These are phyloP conservation scores for Friedmanniomyces simplex DNA, from an alignment of 495 filamentous ascomycete species.

Conservation along the genomic window DNA sequence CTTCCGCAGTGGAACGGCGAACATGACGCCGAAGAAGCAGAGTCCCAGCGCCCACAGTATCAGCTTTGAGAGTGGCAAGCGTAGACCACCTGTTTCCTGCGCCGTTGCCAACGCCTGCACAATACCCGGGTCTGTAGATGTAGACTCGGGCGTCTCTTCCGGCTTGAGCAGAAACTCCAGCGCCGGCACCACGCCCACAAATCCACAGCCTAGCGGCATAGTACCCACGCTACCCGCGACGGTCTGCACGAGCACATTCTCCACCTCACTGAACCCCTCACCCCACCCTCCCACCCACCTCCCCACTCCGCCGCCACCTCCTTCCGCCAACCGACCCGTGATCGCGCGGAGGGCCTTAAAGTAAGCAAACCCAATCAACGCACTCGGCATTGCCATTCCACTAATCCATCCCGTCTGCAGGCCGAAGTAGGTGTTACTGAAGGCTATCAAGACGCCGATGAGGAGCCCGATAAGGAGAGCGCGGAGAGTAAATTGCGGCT, in stretches of 20 bases:
- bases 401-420: constrained; percentile 91
- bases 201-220: constrained; percentile 93
- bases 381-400: constrained; percentile 85
- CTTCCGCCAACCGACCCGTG: constrained; percentile 46
- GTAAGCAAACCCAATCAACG: constrained; percentile 89
- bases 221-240: constrained; percentile 92
- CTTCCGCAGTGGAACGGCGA: constrained; percentile 75
- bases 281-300: constrained; percentile 3
- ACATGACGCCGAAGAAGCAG: constrained; percentile 91
- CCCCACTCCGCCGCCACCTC: not conserved
- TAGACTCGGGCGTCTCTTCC: constrained; percentile 53
- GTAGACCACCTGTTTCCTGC: constrained; percentile 33
- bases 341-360: constrained; percentile 57
- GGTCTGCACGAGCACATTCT: constrained; percentile 96
- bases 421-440: constrained; percentile 96
- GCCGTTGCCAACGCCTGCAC: constrained; percentile 5
- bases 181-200: constrained; percentile 88
- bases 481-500: constrained; percentile 68
- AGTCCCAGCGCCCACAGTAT: constrained; percentile 84
- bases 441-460: constrained; percentile 83
- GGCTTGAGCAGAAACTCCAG: constrained; percentile 72
- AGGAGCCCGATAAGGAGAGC: constrained; percentile 68
- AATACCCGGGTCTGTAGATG: constrained; percentile 11
- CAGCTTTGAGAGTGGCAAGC: constrained; percentile 60
- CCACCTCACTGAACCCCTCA: constrained; percentile 40